Conservation (phyloP, 129 eudicot genomes). For the Artemisia annua region DNA sequence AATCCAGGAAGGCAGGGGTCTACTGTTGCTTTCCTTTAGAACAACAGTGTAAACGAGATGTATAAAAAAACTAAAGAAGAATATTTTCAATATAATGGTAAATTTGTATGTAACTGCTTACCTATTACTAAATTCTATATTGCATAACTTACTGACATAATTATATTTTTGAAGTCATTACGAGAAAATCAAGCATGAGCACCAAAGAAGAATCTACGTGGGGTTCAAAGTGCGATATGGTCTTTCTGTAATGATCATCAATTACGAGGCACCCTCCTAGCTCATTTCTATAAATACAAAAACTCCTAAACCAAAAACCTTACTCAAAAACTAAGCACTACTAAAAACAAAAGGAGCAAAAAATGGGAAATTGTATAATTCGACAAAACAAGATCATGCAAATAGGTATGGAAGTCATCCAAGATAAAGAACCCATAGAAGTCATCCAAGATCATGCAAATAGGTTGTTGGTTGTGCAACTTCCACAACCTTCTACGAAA, state of each 20-base stretch:
- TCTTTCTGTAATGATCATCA: slow-evolving; percentile 32
- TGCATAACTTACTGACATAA: not conserved
- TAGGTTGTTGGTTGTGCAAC: slow-evolving; percentile 51
- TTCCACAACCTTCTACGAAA: slow-evolving; percentile 34
- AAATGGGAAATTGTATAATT: slow-evolving; percentile 68
- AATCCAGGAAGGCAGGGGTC: slow-evolving; percentile 14
- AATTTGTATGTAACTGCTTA: slow-evolving; percentile 4
- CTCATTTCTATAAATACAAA: slow-evolving; percentile 36
- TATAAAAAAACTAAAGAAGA: not conserved
- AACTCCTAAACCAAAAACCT: slow-evolving; percentile 27
- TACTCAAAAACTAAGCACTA: slow-evolving; percentile 21
- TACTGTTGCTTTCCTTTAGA: not conserved
- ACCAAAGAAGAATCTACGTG: slow-evolving; percentile 39
- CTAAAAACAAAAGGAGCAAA: slow-evolving; percentile 18
- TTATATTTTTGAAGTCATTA: slow-evolving; percentile 23
- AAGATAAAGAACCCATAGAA: slow-evolving; percentile 47
- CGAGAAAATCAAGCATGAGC: slow-evolving; percentile 34
- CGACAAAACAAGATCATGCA: slow-evolving; percentile 56
- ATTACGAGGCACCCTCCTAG: slow-evolving; percentile 29
- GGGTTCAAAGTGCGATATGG: slow-evolving; percentile 51
- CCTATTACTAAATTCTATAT: slow-evolving; percentile 13
- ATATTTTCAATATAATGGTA: not conserved
- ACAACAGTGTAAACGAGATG: not conserved
- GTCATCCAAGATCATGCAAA: slow-evolving; percentile 35
- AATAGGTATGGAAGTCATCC: slow-evolving; percentile 48